phyloP scores from a whole-genome alignment of 1,284 basidiomycete species.

The Marasmius fiardii region DNA sequence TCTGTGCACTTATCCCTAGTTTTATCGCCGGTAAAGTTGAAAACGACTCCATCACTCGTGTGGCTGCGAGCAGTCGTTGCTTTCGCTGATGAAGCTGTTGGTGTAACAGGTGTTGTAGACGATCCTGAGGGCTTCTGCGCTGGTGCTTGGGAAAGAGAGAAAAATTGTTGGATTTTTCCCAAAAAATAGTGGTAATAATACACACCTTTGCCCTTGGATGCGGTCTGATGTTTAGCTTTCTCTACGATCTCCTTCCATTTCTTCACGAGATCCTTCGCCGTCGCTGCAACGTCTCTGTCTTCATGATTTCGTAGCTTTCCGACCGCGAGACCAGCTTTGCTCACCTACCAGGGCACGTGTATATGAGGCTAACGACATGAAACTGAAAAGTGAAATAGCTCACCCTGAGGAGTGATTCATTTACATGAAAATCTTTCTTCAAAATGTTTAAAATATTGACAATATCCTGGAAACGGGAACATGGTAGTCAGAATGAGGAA shows the following conservation, averaged over 20 bases:
- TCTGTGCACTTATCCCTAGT: slow-evolving; percentile 88
- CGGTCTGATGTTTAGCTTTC: slow-evolving; percentile 55
- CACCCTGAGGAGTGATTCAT: slow-evolving; percentile 86
- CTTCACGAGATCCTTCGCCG: slow-evolving; percentile 92
- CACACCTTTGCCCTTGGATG: slow-evolving; percentile 34
- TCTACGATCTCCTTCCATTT: slow-evolving; percentile 89
- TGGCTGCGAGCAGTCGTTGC: slow-evolving; percentile 49
- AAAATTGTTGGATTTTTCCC: neutral
- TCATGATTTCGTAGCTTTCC: slow-evolving; percentile 84
- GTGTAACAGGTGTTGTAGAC: slow-evolving; percentile 42
- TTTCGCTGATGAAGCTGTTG: slow-evolving; percentile 31
- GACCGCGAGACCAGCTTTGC: slow-evolving; percentile 89
- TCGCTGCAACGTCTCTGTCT: slow-evolving; percentile 70
- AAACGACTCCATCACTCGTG: slow-evolving; percentile 67
- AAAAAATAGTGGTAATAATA: neutral
- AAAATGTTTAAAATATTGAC: slow-evolving; percentile 67
- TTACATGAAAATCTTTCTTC: slow-evolving; percentile 79
- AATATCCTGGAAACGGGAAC: slow-evolving; percentile 56
- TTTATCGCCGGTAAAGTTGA: slow-evolving; percentile 59
- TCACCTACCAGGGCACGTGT: slow-evolving; percentile 53
- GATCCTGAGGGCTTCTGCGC: slow-evolving; percentile 31
- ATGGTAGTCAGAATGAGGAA: slow-evolving; percentile 28
- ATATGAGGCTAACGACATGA: slow-evolving; percentile 15
- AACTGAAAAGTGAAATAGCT: slow-evolving; percentile 39
- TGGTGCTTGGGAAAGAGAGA: slow-evolving; percentile 8